phyloP scores from a whole-genome alignment of 2,329 filamentous ascomycete genomes.

The Aureobasidium uvarum region DNA sequence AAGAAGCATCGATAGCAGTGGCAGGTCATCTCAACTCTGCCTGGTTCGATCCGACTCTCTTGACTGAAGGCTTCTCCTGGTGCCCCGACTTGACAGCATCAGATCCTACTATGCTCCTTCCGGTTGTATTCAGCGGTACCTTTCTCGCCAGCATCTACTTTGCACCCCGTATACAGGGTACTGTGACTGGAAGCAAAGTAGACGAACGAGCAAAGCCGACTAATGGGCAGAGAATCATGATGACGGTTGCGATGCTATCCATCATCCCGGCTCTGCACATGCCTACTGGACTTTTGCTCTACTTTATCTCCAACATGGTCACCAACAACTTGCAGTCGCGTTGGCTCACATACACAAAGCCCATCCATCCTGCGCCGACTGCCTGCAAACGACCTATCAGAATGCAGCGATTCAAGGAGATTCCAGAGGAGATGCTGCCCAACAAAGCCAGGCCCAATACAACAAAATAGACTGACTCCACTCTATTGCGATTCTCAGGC shows the following conservation, averaged over 20 bases:
- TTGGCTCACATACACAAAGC: conserved; percentile 34
- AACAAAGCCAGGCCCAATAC: background rate
- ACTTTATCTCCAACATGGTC: conserved; percentile 35
- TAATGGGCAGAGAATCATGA: conserved; percentile 30
- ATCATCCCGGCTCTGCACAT: conserved; percentile 39
- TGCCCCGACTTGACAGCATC: conserved; percentile 56
- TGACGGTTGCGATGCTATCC: conserved; percentile 39
- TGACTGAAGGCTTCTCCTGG: conserved; percentile 60
- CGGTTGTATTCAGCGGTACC: conserved; percentile 49
- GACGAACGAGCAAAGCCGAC: conserved; percentile 18
- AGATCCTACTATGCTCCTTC: conserved; percentile 53
- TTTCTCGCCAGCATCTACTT: conserved; percentile 51
- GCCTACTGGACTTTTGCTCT: conserved; percentile 46
- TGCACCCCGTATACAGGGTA: conserved; percentile 24
- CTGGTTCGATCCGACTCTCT: conserved; percentile 51
- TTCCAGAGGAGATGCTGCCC: conserved; percentile 12
- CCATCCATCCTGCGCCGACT: conserved; percentile 31
- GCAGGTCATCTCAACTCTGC: background rate
- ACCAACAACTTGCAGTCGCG: conserved; percentile 30
- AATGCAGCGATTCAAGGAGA: conserved; percentile 22
- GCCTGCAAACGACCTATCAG: conserved; percentile 35
- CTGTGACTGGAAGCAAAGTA: background rate
- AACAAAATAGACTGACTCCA: background rate
- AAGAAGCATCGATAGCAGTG: background rate
- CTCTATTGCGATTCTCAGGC: background rate